phyloP scores from a whole-genome alignment of 805 yeast genomes.

The Zygosaccharomyces rouxii region DNA sequence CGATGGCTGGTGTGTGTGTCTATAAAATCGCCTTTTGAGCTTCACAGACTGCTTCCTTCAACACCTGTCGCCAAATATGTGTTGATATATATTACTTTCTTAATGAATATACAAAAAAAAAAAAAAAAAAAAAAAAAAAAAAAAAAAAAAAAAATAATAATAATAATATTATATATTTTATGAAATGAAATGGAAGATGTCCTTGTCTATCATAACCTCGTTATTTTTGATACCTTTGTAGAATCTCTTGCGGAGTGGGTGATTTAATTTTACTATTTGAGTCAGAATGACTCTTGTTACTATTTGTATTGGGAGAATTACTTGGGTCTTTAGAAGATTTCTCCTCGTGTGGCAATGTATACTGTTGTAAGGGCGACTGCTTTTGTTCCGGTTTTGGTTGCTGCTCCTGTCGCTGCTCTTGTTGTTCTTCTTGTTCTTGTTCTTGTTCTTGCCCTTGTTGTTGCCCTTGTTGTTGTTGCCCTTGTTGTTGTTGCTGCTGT shows the following conservation, averaged over 20 bases:
- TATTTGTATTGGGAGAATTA: slow-evolving; percentile 3
- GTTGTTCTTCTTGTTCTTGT: slow-evolving; percentile 21
- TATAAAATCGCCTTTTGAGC: not conserved
- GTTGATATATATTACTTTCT: not conserved
- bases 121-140: not conserved
- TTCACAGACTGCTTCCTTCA: not conserved
- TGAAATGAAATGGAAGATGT: not conserved
- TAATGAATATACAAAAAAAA: too few species aligned
- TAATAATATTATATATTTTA: not conserved
- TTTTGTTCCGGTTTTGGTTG: slow-evolving; percentile 5
- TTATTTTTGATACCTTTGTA: slow-evolving; percentile 35
- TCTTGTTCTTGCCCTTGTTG: slow-evolving; percentile 27
- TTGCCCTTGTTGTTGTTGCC: slow-evolving; percentile 18
- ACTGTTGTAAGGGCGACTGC: slow-evolving; percentile 9
- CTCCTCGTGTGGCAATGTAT: slow-evolving; percentile 9
- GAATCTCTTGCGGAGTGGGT: slow-evolving; percentile 35
- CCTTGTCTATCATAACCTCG: slow-evolving; percentile 16
- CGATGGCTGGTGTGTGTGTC: not conserved
- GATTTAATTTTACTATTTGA: slow-evolving; percentile 22
- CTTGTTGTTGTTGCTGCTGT: not conserved
- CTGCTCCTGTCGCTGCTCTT: not conserved
- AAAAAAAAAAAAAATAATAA: not conserved
- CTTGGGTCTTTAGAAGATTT: slow-evolving; percentile 1
- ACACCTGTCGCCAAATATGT: not conserved
- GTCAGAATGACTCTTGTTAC: slow-evolving; percentile 1